These are phyloP conservation scores for Paragyromitra xinjiangensis DNA, from an alignment of 495 filamentous ascomycete genomes.

Conservation along the genomic window DNA sequence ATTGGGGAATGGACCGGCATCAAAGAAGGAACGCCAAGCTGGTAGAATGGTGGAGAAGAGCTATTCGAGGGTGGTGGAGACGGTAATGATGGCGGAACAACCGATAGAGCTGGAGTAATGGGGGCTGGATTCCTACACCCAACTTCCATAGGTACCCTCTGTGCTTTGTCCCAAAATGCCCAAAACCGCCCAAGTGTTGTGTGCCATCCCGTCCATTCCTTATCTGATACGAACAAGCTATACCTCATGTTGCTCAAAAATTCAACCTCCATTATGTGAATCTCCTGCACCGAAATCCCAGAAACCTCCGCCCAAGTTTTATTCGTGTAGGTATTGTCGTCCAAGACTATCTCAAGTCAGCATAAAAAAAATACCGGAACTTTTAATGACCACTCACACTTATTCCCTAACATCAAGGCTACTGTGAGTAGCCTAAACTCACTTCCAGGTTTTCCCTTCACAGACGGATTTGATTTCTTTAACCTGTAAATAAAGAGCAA, in stretches of 20 bases:
- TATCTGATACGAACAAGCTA: constrained; percentile 77
- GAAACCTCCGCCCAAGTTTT: constrained; percentile 99
- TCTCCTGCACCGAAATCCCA: constrained; percentile 90
- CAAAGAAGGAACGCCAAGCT: constrained; percentile 45
- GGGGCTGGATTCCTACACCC: constrained; percentile 38
- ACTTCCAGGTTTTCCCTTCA: constrained; percentile 90
- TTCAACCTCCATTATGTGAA: constrained; percentile 99
- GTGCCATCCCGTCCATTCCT: constrained; percentile 88
- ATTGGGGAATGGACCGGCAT: constrained; percentile 50
- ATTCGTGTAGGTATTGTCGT: constrained; percentile 99
- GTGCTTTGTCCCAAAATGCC: constrained; percentile 72
- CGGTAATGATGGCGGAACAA: constrained; percentile 51
- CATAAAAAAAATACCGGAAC: constrained; percentile 22
- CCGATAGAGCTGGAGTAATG: constrained; percentile 41
- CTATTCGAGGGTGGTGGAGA: constrained; percentile 51
- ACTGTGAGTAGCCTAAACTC: constrained; percentile 96
- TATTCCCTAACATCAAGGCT: constrained; percentile 97
- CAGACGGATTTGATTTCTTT: constrained; percentile 85
- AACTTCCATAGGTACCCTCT: constrained; percentile 52
- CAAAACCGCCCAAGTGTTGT: constrained; percentile 78
- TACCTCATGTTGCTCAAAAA: constrained; percentile 99
- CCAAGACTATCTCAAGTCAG: constrained; percentile 70
- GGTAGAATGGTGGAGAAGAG: constrained; percentile 50
- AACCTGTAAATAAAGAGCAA: constrained; percentile 92
- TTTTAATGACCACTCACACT: constrained; percentile 70